Evolutionary conservation across 805 yeast species (phyloP), one percentile per base, ranked within the genome.

Genomic region (Myxozyma vanderwaltii): DNA sequence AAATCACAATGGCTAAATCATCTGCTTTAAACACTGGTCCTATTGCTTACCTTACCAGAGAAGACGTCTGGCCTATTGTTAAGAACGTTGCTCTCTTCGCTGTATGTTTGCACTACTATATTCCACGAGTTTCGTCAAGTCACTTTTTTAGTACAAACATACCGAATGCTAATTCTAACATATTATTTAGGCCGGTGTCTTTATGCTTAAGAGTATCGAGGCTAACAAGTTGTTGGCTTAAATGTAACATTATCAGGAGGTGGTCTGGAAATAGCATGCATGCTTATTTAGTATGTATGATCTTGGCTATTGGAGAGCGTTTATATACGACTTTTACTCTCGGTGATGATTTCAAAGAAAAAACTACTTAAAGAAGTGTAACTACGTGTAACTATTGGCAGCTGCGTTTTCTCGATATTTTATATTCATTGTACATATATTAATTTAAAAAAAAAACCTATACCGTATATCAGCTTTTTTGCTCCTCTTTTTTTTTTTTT

Each of bases 41-140:
- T 29, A 19, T 60, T 15, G 47, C 54, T 23, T 19, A 41, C 27
- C 27, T 60, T 12, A 33, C 36, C 21, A n/a, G 59, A 12, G 62
- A 60, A 29, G 57, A 57, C 15, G 58, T 41, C 12, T 58, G 62
- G 59, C 64, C 64, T n/a, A 29, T 61, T 35, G 50, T 61, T 6
- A 46, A 50, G 52, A 61, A 61, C 53, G 31, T 57, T 17, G 53
- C 45, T 13, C 38, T 40, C 21, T 61, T 52, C 54, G 54, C 46
- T 17, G 64, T 61, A 61, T 26, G 47, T 48, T n/a, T n/a, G n/a
- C n/a, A n/a, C n/a, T n/a, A n/a, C n/a, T n/a, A n/a, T n/a, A n/a
- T n/a, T n/a, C n/a, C n/a, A n/a, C n/a, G n/a, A n/a, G n/a, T n/a
- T n/a, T n/a, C n/a, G n/a, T n/a, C n/a, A n/a, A n/a, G n/a, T n/a